These are phyloP conservation scores for Phanerodontia chrysosporium DNA, from an alignment of 768 basidiomycete species.

Conservation along the genomic window DNA sequence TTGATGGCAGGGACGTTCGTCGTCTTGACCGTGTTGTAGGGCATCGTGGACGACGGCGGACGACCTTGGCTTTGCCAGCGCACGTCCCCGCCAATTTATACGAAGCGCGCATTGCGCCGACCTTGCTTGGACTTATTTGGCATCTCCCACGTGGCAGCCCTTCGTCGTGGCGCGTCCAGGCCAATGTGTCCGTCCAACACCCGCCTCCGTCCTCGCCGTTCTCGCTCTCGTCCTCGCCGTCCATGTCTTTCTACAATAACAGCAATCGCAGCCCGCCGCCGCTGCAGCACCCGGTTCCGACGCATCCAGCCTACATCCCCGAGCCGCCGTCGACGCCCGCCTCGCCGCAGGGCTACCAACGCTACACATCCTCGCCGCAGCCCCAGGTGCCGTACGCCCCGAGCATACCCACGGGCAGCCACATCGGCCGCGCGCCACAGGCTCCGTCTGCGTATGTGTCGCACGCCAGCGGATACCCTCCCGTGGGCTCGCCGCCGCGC, in stretches of 20 bases:
- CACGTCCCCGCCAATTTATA: slow-evolving; percentile 8
- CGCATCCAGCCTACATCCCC: slow-evolving; percentile 81
- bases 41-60: slow-evolving; percentile 27
- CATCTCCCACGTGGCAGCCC: slow-evolving; percentile 6
- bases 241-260: slow-evolving; percentile 34
- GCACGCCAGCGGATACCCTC: slow-evolving; percentile 16
- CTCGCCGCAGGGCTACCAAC: slow-evolving; percentile 72
- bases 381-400: slow-evolving; percentile 24
- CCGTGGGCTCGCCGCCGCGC: slow-evolving; percentile 10
- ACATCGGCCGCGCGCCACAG: slow-evolving; percentile 13
- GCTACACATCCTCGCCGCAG: slow-evolving; percentile 59
- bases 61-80: not conserved
- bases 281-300: slow-evolving; percentile 83
- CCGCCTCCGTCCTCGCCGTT: not conserved
- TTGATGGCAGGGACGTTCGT: slow-evolving; percentile 77
- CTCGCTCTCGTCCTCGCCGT: not conserved
- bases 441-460: slow-evolving; percentile 22
- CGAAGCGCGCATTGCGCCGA: not conserved
- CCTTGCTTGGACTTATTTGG: slow-evolving; percentile 10
- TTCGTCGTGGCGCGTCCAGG: slow-evolving; percentile 5
- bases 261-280: slow-evolving; percentile 63
- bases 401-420: slow-evolving; percentile 20
- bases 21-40: slow-evolving; percentile 45
- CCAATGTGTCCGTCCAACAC: too few species aligned
- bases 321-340: slow-evolving; percentile 75